Conservation (phyloP, 2,329 filamentous ascomycete species). For the Xylaria sp. region DNA sequence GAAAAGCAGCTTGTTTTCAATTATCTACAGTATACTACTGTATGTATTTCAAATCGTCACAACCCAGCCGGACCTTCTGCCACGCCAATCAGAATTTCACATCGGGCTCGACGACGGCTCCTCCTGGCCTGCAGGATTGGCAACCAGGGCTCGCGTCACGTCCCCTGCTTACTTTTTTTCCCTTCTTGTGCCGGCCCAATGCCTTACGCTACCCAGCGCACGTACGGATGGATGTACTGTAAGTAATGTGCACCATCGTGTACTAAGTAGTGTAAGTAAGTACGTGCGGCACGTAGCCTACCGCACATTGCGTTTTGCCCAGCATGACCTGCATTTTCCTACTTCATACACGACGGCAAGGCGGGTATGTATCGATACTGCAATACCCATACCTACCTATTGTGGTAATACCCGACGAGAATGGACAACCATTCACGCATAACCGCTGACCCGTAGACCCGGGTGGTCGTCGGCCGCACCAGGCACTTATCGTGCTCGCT, state of each 20-base stretch:
- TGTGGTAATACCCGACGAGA: slow-evolving; percentile 5
- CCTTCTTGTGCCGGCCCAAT: neutral
- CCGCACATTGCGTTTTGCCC: no score
- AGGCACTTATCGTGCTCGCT: neutral
- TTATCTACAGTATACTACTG: no score
- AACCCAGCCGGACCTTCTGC: neutral
- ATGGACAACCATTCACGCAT: neutral
- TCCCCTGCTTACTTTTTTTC: slow-evolving; percentile 1
- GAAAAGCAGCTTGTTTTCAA: neutral
- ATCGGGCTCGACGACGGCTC: slow-evolving; percentile 1
- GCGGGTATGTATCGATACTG: neutral
- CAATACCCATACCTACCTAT: neutral
- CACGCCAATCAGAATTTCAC: neutral
- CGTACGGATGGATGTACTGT: neutral
- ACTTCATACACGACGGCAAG: neutral
- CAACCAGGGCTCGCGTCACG: neutral
- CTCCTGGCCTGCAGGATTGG: neutral
- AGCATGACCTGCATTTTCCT: neutral
- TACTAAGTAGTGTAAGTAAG: neutral
- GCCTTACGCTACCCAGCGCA: neutral
- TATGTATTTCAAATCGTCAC: neutral
- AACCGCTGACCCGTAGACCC: no score
- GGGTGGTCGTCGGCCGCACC: no score
- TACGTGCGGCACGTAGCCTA: neutral
- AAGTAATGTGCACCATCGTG: neutral